These are phyloP conservation scores for Hansenula lynferdii DNA, from an alignment of 1,139 yeast genomes.

Conservation along the genomic window DNA sequence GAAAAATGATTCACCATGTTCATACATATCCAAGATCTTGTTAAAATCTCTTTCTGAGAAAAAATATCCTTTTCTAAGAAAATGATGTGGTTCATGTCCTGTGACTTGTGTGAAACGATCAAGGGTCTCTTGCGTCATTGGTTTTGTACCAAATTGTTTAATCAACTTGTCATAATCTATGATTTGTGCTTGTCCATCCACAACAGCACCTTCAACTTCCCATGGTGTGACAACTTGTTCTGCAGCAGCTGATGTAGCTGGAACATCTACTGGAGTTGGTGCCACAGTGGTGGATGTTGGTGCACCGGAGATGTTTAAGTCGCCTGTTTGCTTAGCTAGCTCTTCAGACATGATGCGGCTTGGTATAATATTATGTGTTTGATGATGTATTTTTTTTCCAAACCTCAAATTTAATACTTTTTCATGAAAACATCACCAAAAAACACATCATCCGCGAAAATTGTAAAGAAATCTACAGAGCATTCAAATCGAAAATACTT, in stretches of 20 bases:
- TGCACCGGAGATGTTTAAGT: not conserved
- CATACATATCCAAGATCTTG: conserved; percentile 80
- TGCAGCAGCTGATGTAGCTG: not conserved
- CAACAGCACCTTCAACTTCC: conserved; percentile 99
- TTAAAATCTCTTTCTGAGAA: conserved; percentile 88
- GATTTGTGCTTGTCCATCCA: conserved; percentile 82
- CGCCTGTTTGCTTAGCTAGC: not conserved
- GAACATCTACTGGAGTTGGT: not conserved
- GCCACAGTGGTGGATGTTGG: too few species aligned
- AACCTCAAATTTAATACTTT: not conserved
- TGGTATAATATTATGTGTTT: too few species aligned
- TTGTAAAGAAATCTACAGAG: too few species aligned
- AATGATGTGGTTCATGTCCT: conserved; percentile 91
- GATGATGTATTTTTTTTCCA: too few species aligned
- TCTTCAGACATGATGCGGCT: not conserved
- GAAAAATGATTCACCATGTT: conserved; percentile 93
- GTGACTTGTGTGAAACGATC: conserved; percentile 75
- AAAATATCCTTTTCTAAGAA: conserved; percentile 86
- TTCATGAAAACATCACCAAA: not conserved
- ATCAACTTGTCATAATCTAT: conserved; percentile 90
- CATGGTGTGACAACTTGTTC: conserved; percentile 90
- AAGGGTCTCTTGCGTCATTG: conserved; percentile 66
- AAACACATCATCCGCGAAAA: not conserved
- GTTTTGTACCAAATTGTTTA: conserved; percentile 80
- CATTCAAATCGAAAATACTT: too few species aligned